These are phyloP conservation scores for Trichoderma gamsii DNA, from an alignment of 495 filamentous ascomycete genomes.

Conservation along the genomic window DNA sequence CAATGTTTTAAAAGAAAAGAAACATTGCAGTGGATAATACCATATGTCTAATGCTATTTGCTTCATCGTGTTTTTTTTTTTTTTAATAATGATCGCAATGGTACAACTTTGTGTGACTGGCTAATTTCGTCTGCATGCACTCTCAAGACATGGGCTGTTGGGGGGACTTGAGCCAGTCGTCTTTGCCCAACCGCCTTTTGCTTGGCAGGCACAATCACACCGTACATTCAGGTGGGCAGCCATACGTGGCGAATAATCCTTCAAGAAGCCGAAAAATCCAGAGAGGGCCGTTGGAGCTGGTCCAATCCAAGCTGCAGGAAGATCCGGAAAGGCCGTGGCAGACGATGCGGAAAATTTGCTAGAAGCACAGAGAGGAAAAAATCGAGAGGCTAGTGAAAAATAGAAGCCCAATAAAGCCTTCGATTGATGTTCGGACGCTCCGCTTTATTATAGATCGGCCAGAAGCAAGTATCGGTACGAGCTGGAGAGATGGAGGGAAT, in stretches of 20 bases:
- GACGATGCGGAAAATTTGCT: too few relatives aligned
- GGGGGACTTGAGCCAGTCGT: not conserved
- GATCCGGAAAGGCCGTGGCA: too few relatives aligned
- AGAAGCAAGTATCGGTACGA: too few relatives aligned
- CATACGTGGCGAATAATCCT: not conserved
- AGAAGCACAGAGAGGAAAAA: not conserved
- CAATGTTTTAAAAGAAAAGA: too few relatives aligned
- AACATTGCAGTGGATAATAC: too few relatives aligned
- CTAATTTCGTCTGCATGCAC: not conserved
- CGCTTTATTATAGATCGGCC: not conserved
- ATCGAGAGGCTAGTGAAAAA: not conserved
- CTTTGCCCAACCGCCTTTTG: not conserved
- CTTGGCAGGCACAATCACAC: slow-evolving; percentile 10
- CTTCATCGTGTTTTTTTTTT: too few relatives aligned
- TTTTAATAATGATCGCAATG: not conserved
- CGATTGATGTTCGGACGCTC: not conserved
- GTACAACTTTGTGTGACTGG: not conserved
- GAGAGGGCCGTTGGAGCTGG: not conserved
- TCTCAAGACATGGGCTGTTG: not conserved
- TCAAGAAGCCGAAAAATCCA: not conserved
- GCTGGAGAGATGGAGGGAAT: too few relatives aligned
- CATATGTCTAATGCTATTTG: too few relatives aligned
- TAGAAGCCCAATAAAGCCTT: not conserved
- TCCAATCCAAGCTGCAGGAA: not conserved
- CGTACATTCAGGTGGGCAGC: not conserved